phyloP scores from a whole-genome alignment of 495 filamentous ascomycete species.

The Neurospora sp. region DNA sequence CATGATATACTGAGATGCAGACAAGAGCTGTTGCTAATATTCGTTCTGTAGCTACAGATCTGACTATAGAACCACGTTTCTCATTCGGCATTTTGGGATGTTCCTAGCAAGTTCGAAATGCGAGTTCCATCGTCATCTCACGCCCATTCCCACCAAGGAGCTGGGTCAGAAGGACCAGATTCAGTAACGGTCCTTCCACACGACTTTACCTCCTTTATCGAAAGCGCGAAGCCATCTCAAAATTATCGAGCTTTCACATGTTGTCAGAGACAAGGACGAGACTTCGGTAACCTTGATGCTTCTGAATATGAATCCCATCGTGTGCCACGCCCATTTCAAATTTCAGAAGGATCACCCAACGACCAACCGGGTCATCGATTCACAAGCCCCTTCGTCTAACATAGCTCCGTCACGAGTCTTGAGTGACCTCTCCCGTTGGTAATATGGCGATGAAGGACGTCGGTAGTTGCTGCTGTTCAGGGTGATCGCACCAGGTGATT shows the following conservation, averaged over 20 bases:
- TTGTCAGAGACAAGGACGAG: neutral
- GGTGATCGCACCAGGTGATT: neutral
- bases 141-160: neutral
- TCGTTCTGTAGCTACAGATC: neutral
- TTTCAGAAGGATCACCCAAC: neutral
- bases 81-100: neutral
- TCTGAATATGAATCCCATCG: neutral
- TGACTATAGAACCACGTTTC: neutral
- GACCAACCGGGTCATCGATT: neutral
- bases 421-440: neutral
- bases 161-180: neutral
- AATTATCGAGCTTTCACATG: neutral
- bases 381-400: neutral
- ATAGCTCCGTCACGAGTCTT: neutral
- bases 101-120: neutral
- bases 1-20: neutral
- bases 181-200: neutral
- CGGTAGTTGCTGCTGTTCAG: neutral
- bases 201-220: neutral
- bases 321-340: neutral
- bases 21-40: neutral
- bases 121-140: neutral
- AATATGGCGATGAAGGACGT: neutral
- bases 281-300: neutral
- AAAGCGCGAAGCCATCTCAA: neutral